Percentiles rank a stretch among this genome's conserved stretches.
Evolutionary conservation across 345 rosid genomes (phyloP).

Genomic region (Pseudoturritis turrita): DNA sequence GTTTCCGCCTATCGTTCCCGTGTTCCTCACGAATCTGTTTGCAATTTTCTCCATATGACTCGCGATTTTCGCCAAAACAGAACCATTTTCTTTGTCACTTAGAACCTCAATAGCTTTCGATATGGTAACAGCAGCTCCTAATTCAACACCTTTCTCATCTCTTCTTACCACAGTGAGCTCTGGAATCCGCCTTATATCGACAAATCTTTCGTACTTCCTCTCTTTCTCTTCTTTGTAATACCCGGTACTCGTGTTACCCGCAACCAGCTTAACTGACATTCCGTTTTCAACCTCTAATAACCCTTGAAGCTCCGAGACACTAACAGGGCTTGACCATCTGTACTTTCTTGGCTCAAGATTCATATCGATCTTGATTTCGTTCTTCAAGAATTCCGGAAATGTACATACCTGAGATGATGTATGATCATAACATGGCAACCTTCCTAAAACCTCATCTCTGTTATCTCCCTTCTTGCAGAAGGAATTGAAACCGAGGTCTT

Average conservation of each 20-base stretch:
- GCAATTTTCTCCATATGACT: slow-evolving; percentile 78
- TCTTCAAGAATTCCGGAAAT: slow-evolving; percentile 68
- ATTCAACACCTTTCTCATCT: slow-evolving; percentile 51
- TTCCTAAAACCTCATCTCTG: slow-evolving; percentile 28
- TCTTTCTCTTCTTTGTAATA: slow-evolving; percentile 63
- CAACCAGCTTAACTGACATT: slow-evolving; percentile 47
- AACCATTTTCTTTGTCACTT: slow-evolving; percentile 27
- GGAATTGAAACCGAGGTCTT: slow-evolving; percentile 76
- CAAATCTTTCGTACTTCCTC: slow-evolving; percentile 38
- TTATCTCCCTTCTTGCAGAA: slow-evolving; percentile 67
- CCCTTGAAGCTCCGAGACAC: slow-evolving; percentile 47
- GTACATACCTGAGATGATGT: slow-evolving; percentile 27
- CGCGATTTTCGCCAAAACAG: slow-evolving; percentile 40
- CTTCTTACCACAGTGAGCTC: slow-evolving; percentile 50
- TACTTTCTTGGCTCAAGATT: slow-evolving; percentile 38
- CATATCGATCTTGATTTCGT: slow-evolving; percentile 31
- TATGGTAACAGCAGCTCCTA: slow-evolving; percentile 80
- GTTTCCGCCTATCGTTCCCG: slow-evolving; percentile 78
- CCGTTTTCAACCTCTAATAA: slow-evolving; percentile 35
- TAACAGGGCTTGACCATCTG: slow-evolving; percentile 53
- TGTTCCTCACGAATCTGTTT: slow-evolving; percentile 52
- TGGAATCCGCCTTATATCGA: slow-evolving; percentile 57
- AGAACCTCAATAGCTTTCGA: slow-evolving; percentile 65
- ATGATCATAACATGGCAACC: slow-evolving; percentile 45
- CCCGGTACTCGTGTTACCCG: slow-evolving; percentile 74